These are phyloP conservation scores for Avena sativa DNA, from an alignment of 176 grass and related monocot genomes.

Conservation along the genomic window DNA sequence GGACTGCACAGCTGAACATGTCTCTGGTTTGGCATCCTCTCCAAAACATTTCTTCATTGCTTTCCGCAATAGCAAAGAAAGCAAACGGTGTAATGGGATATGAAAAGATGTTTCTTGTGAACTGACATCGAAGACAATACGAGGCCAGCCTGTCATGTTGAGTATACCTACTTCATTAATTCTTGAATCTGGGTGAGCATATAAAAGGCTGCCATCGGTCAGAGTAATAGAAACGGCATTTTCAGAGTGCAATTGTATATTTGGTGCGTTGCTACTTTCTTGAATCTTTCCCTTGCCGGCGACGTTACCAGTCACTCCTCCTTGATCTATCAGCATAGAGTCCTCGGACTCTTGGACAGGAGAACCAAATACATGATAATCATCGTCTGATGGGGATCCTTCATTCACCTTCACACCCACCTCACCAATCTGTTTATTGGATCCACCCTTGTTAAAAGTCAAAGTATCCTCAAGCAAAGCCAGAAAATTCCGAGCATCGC, in stretches of 20 bases:
- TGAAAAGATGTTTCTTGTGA: constrained; percentile 98
- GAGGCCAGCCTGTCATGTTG: constrained; percentile 70
- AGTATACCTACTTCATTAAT: constrained; percentile 71
- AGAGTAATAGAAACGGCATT: constrained; percentile 57
- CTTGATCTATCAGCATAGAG: constrained; percentile 49
- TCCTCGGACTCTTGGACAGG: constrained; percentile 27
- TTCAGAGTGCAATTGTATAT: constrained; percentile 43
- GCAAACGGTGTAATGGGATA: constrained; percentile 94
- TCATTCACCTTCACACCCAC: constrained; percentile 41
- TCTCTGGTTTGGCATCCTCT: constrained; percentile 60
- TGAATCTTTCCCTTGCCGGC: constrained; percentile 51
- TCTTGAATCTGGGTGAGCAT: constrained; percentile 65
- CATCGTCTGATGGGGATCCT: constrained; percentile 7
- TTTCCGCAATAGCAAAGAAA: constrained; percentile 81
- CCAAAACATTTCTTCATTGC: constrained; percentile 70
- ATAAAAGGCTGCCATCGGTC: constrained; percentile 68
- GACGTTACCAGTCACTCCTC: constrained; percentile 31
- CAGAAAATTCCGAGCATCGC: constrained; percentile 43
- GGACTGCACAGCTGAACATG: constrained; percentile 46
- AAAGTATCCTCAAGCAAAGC: constrained; percentile 59
- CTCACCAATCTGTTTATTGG: constrained; percentile 38
- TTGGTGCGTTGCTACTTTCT: constrained; percentile 40
- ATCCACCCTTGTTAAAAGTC: constrained; percentile 47
- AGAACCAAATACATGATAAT: constrained; percentile 38
- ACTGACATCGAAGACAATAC: constrained; percentile 84